These are phyloP conservation scores for Avena atlantica DNA, from an alignment of 176 grass and related monocot species.

Conservation along the genomic window DNA sequence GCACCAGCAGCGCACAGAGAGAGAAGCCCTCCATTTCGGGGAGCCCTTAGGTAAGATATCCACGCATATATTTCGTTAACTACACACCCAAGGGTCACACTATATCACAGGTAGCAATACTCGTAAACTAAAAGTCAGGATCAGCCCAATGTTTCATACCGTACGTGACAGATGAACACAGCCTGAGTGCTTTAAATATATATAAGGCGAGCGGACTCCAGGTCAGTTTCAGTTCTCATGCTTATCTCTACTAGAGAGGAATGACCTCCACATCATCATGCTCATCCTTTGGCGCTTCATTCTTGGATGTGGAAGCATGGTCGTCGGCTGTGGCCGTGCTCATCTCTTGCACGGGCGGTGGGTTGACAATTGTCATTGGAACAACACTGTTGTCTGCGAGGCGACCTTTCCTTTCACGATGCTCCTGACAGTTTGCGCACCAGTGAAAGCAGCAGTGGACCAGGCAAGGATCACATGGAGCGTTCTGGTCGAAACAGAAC, in stretches of 20 bases:
- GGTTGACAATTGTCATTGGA: conserved; percentile 56
- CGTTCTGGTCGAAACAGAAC: conserved; percentile 49
- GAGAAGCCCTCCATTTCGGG: too few species aligned
- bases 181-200: background rate
- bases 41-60: too few species aligned
- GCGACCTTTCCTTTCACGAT: conserved; percentile 68
- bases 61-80: background rate
- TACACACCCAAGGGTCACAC: background rate
- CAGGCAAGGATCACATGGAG: conserved; percentile 63
- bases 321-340: conserved; percentile 29
- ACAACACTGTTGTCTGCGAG: conserved; percentile 46
- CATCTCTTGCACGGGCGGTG: conserved; percentile 72
- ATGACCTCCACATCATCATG: conserved; percentile 45
- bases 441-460: conserved; percentile 71
- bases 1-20: too few species aligned
- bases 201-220: background rate
- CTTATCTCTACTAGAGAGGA: conserved; percentile 37
- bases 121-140: background rate
- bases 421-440: conserved; percentile 75
- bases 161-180: background rate
- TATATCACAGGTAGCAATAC: conserved; percentile 12
- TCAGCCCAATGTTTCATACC: background rate
- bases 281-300: conserved; percentile 32
- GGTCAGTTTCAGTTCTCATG: conserved; percentile 21
- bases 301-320: conserved; percentile 9